These are phyloP conservation scores for Xylaria venustula DNA, from an alignment of 495 filamentous ascomycete genomes.

Conservation along the genomic window DNA sequence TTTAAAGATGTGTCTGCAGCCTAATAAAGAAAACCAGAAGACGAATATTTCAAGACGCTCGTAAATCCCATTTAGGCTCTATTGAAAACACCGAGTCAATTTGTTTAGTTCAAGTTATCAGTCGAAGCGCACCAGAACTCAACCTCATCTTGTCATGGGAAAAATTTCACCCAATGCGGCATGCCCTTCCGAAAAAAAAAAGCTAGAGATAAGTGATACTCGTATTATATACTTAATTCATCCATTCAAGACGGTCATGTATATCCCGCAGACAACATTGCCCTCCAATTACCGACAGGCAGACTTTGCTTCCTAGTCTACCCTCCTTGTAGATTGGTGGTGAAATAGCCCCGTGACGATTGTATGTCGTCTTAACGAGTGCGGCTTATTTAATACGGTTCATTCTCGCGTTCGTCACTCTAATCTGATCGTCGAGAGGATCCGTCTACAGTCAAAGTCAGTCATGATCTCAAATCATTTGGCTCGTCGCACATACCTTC, in stretches of 20 bases:
- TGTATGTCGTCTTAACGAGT: background rate
- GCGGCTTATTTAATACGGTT: conserved; percentile 18
- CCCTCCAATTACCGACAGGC: background rate
- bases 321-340: no score
- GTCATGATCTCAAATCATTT: background rate
- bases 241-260: conserved; percentile 6
- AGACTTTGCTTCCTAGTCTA: background rate
- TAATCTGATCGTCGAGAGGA: conserved; percentile 27
- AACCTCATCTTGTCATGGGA: no score
- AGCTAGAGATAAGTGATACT: background rate
- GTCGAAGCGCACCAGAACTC: no score
- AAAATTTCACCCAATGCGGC: no score
- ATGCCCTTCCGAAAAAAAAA: no score
- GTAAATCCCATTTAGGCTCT: no score
- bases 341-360: background rate
- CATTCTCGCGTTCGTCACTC: conserved; percentile 22
- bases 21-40: no score
- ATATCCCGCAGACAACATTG: background rate
- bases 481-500: conserved; percentile 53
- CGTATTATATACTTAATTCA: background rate
- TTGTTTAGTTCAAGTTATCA: no score
- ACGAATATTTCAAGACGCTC: no score
- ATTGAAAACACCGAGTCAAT: no score
- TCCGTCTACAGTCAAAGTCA: conserved; percentile 31
- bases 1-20: no score